phyloP scores from a whole-genome alignment of 192 early-diverging fungal genomes.

The Spinellus fusiger region DNA sequence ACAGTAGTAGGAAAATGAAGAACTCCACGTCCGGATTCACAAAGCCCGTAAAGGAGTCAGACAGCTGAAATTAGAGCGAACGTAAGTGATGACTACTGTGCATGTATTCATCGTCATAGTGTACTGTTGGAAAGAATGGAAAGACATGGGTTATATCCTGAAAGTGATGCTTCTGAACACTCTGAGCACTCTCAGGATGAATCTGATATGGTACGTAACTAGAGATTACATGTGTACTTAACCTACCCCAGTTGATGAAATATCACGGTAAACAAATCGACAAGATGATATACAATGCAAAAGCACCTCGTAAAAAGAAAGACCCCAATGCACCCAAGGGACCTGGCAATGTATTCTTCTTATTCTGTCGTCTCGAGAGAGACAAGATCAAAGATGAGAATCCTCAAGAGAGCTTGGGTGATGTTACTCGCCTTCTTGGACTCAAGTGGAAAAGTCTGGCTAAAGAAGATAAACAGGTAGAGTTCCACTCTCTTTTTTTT shows the following conservation, averaged over 20 bases:
- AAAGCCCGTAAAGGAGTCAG: slow-evolving; percentile 43
- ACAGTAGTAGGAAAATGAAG: slow-evolving; percentile 41
- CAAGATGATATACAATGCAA: slow-evolving; percentile 10
- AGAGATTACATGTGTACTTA: background rate
- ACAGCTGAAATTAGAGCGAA: slow-evolving; percentile 41
- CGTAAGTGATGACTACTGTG: slow-evolving; percentile 16
- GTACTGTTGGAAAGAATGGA: slow-evolving; percentile 24
- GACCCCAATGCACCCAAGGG: slow-evolving; percentile 41
- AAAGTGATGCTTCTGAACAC: slow-evolving; percentile 12
- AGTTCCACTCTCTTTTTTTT: background rate
- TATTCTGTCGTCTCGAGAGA: slow-evolving; percentile 33
- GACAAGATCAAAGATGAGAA: slow-evolving; percentile 39
- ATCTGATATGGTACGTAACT: slow-evolving; percentile 11
- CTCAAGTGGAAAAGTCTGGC: slow-evolving; percentile 37
- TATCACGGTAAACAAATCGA: slow-evolving; percentile 15
- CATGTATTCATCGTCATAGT: background rate
- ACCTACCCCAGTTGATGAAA: background rate
- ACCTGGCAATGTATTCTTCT: slow-evolving; percentile 37
- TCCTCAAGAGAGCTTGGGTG: slow-evolving; percentile 28
- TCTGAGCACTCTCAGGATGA: slow-evolving; percentile 24
- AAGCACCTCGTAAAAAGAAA: slow-evolving; percentile 28
- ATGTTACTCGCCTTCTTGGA: slow-evolving; percentile 33
- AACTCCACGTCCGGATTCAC: slow-evolving; percentile 40
- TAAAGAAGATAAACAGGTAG: slow-evolving; percentile 33
- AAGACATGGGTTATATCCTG: slow-evolving; percentile 4